Base-by-base conservation (phyloP, 805 yeast genomes). In the Candida xyloterini region DNA sequence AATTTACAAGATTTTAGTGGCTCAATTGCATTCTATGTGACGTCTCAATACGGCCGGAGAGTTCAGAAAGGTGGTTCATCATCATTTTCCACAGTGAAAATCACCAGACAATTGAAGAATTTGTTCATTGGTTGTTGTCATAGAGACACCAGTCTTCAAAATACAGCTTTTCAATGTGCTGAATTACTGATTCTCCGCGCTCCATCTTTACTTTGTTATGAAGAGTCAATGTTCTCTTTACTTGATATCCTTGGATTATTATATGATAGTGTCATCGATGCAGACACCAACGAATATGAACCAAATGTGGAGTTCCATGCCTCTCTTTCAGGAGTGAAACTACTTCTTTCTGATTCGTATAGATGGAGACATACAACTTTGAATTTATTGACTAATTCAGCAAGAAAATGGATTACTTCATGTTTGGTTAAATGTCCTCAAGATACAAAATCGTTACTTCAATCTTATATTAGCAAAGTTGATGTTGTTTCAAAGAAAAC, bases 181-280 rank as follows among this genome's bases (percentile, higher is more conserved):
- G 86, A 86, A 48, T 51, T 75, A 18, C 68, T 93, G 39, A 74
- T 91, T 44, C 66, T 59, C 28, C 70, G 68, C 27, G 64, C 86
- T 10, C 97, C 98, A 0, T 79, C 95, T 0, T 68, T 91, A 1
- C 70, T 93, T 32, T 87, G 95, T 56, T 84, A 84, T 47, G 79
- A 75, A 30, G 69, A 68, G 31, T 78, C 93, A 48, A 70, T 90
- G 45, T 93, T 77, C 60, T 76, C 95, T 0, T 63, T 91, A 43
- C 70, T 93, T 45, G 99, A 95, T 58, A 70, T 91, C 41, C 68
- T 95, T 54, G 77, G 85, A 1, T 66, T 88, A 29, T 63, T 91
- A 35, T 87, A 85, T 62, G 82, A 84, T 45, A 81, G 95, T 65
- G 76, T 87, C 28, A 68, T 81, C 28, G 96, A 90, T 60, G 88